A percentile compares a stretch with the other conserved stretches of the same genome.
Conservation (phyloP, 768 basidiomycete species). For the Amanita phalloides region DNA sequence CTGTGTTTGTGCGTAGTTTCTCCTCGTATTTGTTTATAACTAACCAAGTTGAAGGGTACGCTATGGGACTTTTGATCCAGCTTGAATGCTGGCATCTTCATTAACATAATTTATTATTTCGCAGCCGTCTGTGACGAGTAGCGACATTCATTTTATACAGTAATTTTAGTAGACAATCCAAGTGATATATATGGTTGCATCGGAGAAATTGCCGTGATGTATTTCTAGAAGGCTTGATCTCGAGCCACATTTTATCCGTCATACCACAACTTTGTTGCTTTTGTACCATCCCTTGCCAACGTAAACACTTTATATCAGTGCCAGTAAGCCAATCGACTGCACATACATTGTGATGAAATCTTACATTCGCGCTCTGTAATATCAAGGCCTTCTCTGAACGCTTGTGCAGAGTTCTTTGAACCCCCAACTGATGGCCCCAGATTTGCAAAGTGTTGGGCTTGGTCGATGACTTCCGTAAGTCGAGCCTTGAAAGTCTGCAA, state of each 20-base stretch:
- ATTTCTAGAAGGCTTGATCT: not conserved
- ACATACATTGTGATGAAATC: constrained; percentile 14
- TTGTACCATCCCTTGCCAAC: not conserved
- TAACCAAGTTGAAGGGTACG: constrained; percentile 32
- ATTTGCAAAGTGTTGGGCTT: constrained; percentile 81
- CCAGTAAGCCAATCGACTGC: not conserved
- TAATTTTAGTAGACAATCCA: not conserved
- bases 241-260: not conserved
- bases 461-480: constrained; percentile 71
- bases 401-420: constrained; percentile 49
- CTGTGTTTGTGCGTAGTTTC: constrained; percentile 40
- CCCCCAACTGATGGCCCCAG: constrained; percentile 47
- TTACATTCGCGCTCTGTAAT: constrained; percentile 86
- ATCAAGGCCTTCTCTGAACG: constrained; percentile 87
- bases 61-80: constrained; percentile 52
- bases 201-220: not conserved
- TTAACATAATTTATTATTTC: not conserved
- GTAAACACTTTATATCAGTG: constrained; percentile 3
- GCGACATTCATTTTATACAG: not conserved
- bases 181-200: too few relatives aligned
- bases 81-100: not conserved
- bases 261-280: not conserved
- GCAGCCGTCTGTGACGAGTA: not conserved
- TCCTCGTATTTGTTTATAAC: not conserved
- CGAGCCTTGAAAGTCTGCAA: constrained; percentile 66